These are phyloP conservation scores for Castanea sativa DNA, from an alignment of 306 rosid species.

Conservation along the genomic window DNA sequence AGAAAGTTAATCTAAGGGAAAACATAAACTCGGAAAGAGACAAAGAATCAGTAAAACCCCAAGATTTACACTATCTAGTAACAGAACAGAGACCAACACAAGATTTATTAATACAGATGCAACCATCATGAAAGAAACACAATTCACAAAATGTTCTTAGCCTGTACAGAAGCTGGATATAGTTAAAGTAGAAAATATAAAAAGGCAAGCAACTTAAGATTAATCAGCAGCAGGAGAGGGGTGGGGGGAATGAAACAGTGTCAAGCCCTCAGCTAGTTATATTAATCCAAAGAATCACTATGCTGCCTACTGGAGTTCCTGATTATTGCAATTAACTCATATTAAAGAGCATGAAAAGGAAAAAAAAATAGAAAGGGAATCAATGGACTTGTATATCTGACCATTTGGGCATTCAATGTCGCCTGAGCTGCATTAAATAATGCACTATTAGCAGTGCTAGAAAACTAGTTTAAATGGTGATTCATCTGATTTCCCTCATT, in stretches of 20 bases:
- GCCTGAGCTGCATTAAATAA: conserved; percentile 85
- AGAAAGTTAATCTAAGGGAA: too few species aligned
- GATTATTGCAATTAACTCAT: background rate
- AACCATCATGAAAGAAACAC: too few species aligned
- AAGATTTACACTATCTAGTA: too few species aligned
- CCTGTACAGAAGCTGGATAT: too few species aligned
- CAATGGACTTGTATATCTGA: conserved; percentile 20
- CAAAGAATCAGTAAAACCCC: too few species aligned
- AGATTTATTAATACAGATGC: too few species aligned
- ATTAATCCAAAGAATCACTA: background rate
- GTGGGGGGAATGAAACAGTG: background rate
- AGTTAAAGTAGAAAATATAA: too few species aligned
- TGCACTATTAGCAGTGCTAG: conserved; percentile 73
- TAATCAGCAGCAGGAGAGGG: too few species aligned
- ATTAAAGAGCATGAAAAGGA: background rate
- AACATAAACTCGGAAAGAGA: too few species aligned
- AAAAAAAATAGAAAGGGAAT: background rate
- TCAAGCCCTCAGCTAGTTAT: background rate
- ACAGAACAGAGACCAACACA: too few species aligned
- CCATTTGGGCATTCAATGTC: conserved; percentile 83
- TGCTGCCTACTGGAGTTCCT: background rate
- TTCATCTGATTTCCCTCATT: conserved; percentile 88
- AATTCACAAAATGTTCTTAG: too few species aligned
- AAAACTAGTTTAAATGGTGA: conserved; percentile 71
- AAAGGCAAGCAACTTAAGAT: too few species aligned